Conservation (phyloP, 177 flowering plant genomes). For the Tripterygium wilfordii region DNA sequence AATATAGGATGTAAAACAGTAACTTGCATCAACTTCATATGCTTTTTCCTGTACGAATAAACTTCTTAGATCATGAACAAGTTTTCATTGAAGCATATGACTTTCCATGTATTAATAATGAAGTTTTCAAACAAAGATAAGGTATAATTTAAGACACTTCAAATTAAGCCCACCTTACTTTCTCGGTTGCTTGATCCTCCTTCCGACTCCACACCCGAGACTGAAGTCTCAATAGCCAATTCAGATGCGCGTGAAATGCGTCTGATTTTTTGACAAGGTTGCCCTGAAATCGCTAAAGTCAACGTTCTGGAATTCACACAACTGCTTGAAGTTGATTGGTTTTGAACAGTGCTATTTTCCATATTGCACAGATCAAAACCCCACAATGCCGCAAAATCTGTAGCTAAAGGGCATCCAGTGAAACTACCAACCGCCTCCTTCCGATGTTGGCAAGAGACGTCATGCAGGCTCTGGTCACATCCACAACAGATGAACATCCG, state of each 20-base stretch:
- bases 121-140: too few species aligned
- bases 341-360: slow-evolving; percentile 4
- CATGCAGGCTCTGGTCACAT: slow-evolving; percentile 50
- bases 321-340: slow-evolving; percentile 10
- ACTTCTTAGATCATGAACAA: too few species aligned
- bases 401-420: slow-evolving; percentile 66
- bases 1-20: too few species aligned
- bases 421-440: slow-evolving; percentile 34
- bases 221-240: slow-evolving; percentile 4
- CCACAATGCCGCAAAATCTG: slow-evolving; percentile 61
- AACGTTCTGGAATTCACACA: slow-evolving; percentile 8
- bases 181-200: slow-evolving; percentile 24
- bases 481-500: slow-evolving; percentile 41
- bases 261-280: slow-evolving; percentile 8
- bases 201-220: slow-evolving; percentile 14
- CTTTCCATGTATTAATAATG: too few species aligned
- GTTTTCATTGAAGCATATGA: too few species aligned
- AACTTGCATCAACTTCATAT: too few species aligned
- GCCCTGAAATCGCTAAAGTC: slow-evolving; percentile 5
- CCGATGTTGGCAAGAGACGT: slow-evolving; percentile 30
- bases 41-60: too few species aligned
- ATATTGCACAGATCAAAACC: slow-evolving; percentile 37
- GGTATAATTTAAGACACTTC: too few species aligned
- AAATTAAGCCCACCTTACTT: slow-evolving; percentile 19
- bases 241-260: slow-evolving; percentile 14